Evolutionary conservation across 371 early-diverging fungal genomes (phyloP), one percentile per base, ranked within the genome.

Genomic region (Syncephalastrum monosporum): DNA sequence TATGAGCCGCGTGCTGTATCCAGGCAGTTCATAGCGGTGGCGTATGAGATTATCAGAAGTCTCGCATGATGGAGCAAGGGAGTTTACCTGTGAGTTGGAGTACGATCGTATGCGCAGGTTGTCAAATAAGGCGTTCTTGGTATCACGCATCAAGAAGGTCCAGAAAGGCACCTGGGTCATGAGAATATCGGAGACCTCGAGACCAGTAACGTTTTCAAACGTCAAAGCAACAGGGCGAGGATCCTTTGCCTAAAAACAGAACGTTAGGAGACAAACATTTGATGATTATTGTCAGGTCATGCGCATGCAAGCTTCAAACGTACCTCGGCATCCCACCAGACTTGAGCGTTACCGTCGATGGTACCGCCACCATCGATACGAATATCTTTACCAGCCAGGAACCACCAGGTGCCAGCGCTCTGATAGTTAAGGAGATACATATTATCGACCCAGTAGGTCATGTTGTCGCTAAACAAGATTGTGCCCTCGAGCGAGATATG

Each of bases 391-490:
- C 67, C 67, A 8, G 59, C 57, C 51, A 62, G 52, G 16, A 63
- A 33, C 67, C 67, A 67, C 48, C 43, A 67, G 5, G 63, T 67
- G 24, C 61, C 57, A 14, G 62, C 63, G 49, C 61, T 67, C 23
- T 67, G 67, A 46, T 55, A 65, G 25, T 62, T 50, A 29, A 66
- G 50, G 12, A 54, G 44, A 29, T 53, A 61, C 15, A 57, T 57
- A 45, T 61, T 65, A 13, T 61, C 50, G 23, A 57, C 58, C 66
- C 66, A 65, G 13, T 42, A 61, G 14, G 53, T 27, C 23, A 61
- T 57, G 7, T 61, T 23, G 19, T 65, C 23, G 23, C 49, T 57
- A 41, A 61, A 55, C 1, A 25, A 42, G 41, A 65, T 51, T 4
- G 48, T 57, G 45, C 64, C 64, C 27, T 53, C 43, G 41, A 63